Percentiles rank a stretch among this genome's conserved stretches.
These are phyloP conservation scores for Cyberlindnera suaveolens DNA, from an alignment of 805 yeast species.

Conservation along the genomic window DNA sequence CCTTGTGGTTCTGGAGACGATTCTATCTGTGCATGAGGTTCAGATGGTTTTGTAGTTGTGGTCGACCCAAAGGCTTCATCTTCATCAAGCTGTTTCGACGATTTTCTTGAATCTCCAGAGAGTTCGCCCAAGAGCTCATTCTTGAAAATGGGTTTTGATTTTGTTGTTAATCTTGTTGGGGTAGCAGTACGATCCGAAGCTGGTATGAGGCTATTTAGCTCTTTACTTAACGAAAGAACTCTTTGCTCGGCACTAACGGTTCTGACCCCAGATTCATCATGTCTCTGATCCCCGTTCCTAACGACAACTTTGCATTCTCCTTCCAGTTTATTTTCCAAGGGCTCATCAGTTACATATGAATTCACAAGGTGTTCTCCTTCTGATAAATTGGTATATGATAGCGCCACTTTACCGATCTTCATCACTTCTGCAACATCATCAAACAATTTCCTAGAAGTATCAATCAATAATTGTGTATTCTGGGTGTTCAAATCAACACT, in stretches of 20 bases:
- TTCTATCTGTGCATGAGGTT: not conserved
- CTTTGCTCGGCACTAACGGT: conserved; percentile 13
- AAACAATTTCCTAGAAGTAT: conserved; percentile 41
- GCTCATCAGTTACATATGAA: conserved; percentile 9
- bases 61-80: not conserved
- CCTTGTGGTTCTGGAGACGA: not conserved
- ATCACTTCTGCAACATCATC: conserved; percentile 32
- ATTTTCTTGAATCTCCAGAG: conserved; percentile 4
- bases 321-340: not conserved
- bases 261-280: not conserved
- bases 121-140: not conserved
- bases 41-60: not conserved
- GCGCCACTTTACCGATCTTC: conserved; percentile 16
- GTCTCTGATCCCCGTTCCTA: conserved; percentile 11
- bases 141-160: conserved; percentile 4
- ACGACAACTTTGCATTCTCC: not conserved
- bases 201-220: conserved; percentile 19
- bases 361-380: conserved; percentile 2
- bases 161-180: conserved; percentile 2
- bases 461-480: conserved; percentile 38
- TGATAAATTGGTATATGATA: conserved; percentile 26
- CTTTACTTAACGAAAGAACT: conserved; percentile 16
- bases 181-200: conserved; percentile 13
- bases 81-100: conserved; percentile 3
- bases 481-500: conserved; percentile 43